Percentiles rank a stretch among this genome's conserved stretches.
Evolutionary conservation across 257 asterid genomes (phyloP).

Genomic region (Rhazya stricta): DNA sequence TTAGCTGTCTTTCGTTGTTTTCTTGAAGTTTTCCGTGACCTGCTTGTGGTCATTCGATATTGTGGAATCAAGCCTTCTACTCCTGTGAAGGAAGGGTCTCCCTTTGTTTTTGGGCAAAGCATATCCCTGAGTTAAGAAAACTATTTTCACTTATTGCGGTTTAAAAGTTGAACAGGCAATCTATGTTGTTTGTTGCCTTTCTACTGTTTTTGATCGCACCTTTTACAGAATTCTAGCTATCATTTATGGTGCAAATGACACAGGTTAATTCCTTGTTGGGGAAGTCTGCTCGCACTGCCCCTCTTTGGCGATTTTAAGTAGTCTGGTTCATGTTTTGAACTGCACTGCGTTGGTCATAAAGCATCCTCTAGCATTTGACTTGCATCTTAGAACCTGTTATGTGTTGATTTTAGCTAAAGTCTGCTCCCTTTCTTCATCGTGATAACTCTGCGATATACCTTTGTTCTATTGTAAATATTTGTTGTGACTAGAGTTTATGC

Average conservation of each 20-base stretch:
- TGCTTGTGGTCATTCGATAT: neutral
- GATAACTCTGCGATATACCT: neutral
- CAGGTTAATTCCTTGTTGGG: neutral
- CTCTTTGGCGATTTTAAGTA: neutral
- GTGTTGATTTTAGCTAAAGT: neutral
- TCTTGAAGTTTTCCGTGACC: neutral
- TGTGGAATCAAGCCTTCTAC: neutral
- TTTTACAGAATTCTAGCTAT: neutral
- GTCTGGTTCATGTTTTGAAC: neutral
- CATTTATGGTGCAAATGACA: neutral
- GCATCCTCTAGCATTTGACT: neutral
- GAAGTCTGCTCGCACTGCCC: neutral
- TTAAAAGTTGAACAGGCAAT: neutral
- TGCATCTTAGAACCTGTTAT: neutral
- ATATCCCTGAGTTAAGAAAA: neutral
- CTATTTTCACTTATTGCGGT: neutral
- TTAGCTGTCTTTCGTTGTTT: neutral
- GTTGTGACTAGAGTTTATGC: conserved; percentile 23
- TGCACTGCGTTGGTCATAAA: neutral
- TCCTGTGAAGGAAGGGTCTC: neutral
- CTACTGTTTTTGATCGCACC: neutral
- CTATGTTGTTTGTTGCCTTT: neutral
- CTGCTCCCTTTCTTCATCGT: neutral
- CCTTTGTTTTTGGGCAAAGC: neutral
- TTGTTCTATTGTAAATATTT: neutral